These are phyloP conservation scores for Phylloporus sp. DNA, from an alignment of 768 basidiomycete genomes.

Conservation along the genomic window DNA sequence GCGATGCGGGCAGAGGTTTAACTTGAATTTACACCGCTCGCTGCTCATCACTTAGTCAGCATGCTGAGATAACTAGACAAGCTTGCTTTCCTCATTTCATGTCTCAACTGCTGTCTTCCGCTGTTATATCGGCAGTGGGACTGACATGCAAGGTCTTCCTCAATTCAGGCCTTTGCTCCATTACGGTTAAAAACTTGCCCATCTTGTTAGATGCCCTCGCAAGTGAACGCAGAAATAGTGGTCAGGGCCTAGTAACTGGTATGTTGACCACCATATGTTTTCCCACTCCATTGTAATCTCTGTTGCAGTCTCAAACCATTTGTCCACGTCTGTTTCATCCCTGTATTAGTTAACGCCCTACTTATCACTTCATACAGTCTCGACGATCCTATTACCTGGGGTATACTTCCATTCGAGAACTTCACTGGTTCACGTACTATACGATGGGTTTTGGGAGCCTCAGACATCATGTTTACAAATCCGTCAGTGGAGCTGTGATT, in stretches of 20 bases:
- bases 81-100: constrained; percentile 7
- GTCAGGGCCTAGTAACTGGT: constrained; percentile 76
- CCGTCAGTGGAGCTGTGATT: constrained; percentile 48
- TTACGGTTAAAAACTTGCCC: constrained; percentile 69
- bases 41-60: constrained; percentile 26
- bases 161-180: constrained; percentile 58
- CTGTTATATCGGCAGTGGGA: constrained; percentile 64
- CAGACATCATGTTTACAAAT: constrained; percentile 94
- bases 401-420: constrained; percentile 63
- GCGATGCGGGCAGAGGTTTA: neutral
- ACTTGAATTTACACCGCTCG: neutral
- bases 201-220: constrained; percentile 61
- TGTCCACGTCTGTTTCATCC: constrained; percentile 68
- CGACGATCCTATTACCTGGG: constrained; percentile 88
- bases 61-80: neutral
- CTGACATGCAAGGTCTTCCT: constrained; percentile 78
- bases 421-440: constrained; percentile 57
- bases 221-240: constrained; percentile 39
- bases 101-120: constrained; percentile 48
- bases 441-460: constrained; percentile 92
- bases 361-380: constrained; percentile 42
- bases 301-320: constrained; percentile 80
- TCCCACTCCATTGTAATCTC: constrained; percentile 7
- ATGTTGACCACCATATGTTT: constrained; percentile 20
- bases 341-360: neutral